phyloP scores from a whole-genome alignment of 2,329 filamentous ascomycete species.

The Aspergillus neoniger region DNA sequence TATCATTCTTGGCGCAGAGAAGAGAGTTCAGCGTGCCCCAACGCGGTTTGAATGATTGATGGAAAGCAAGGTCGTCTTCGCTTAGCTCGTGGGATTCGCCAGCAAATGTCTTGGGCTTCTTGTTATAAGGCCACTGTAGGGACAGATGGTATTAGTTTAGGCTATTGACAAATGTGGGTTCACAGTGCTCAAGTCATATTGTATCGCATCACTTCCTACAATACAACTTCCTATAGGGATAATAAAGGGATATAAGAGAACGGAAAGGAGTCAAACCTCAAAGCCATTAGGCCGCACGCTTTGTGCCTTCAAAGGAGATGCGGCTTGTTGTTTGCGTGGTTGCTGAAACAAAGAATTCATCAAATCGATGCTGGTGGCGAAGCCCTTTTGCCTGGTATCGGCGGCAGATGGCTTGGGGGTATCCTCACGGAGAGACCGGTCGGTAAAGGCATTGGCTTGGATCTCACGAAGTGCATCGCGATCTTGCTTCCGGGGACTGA shows the following conservation, averaged over 20 bases:
- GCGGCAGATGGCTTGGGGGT: constrained; percentile 29
- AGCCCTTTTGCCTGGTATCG: constrained; percentile 57
- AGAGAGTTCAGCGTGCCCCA: constrained; percentile 77
- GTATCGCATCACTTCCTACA: not conserved
- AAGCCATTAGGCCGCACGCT: constrained; percentile 66
- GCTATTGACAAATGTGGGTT: constrained; percentile 23
- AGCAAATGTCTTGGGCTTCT: constrained; percentile 69
- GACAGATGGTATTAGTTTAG: constrained; percentile 33
- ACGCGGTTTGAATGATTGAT: constrained; percentile 72
- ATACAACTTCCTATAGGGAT: not conserved
- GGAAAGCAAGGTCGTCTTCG: constrained; percentile 66
- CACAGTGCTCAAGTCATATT: not conserved
- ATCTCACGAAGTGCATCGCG: constrained; percentile 69
- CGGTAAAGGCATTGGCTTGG: constrained; percentile 61
- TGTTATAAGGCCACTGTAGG: constrained; percentile 81
- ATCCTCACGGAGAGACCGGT: constrained; percentile 43
- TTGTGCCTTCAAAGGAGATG: constrained; percentile 56
- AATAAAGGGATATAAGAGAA: not conserved
- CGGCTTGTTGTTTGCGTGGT: constrained; percentile 49
- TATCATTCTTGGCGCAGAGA: constrained; percentile 59
- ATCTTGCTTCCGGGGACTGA: constrained; percentile 91
- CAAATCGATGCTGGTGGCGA: constrained; percentile 87
- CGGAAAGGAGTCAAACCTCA: constrained; percentile 75
- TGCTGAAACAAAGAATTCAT: constrained; percentile 93
- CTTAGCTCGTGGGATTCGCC: constrained; percentile 64